Evolutionary conservation across 768 basidiomycete species (phyloP), one percentile per base, ranked within the genome.

Genomic region (Hirschioporus abietinus): DNA sequence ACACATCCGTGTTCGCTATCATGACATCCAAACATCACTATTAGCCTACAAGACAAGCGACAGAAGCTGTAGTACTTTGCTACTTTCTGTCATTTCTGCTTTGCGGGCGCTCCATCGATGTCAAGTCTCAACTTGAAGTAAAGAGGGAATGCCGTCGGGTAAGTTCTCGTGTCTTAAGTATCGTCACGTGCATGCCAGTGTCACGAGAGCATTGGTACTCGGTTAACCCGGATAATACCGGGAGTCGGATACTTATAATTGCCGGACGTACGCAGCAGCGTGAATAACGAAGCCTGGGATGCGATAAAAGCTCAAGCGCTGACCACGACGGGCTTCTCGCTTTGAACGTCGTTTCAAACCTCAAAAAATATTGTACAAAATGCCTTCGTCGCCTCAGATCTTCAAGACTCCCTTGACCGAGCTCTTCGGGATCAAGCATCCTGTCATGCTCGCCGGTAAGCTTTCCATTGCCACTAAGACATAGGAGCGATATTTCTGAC

Each of bases 371-470:
- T 2, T 5, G 3, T 20, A 70, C 74, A 75, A 70, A 69, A 91
- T 92, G 89, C 87, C 88, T 60, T 84, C 89, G 61, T 90, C 88
- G 10, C 71, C 77, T 52, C 83, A 86, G 20, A 77, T 90, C 20
- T 89, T 94, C 76, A 78, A 83, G 5, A 93, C 92, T 0, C 87
- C 89, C 8, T 82, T 94, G 71, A 92, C 92, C 4, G 83, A 80
- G 71, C 76, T 93, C 66, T 93, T 95, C 79, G 82, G 81, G 58
- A 88, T 94, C 68, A 86, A 85, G 76, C 93, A 94, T 72, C 93
- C 93, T 6, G 88, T 94, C 73, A 88, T 94, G 85, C 82, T 94
- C 30, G 93, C 92, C 70, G 91, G 89, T 74, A 72, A 65, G 72
- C 67, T 17, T 62, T 20, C 20, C 24, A 36, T 61, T 63, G 24